These are phyloP conservation scores for Scutellaria galericulata DNA, from an alignment of 257 asterid genomes.

Conservation along the genomic window DNA sequence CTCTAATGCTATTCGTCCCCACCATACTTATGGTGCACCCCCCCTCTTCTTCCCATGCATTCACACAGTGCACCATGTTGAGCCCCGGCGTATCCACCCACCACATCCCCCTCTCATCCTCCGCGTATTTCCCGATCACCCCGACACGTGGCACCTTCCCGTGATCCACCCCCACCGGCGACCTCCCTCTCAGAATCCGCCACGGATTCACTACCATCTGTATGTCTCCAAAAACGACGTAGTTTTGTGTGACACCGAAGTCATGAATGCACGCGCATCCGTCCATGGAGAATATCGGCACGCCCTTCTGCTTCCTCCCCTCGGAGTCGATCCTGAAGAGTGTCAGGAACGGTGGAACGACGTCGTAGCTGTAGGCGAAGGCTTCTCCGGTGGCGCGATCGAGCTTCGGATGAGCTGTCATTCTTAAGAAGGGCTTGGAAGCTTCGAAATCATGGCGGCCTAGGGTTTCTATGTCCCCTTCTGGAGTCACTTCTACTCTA, in stretches of 20 bases:
- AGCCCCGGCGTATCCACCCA: conserved; percentile 55
- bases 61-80: conserved; percentile 40
- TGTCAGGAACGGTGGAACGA: background rate
- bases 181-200: background rate
- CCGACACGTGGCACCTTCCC: conserved; percentile 28
- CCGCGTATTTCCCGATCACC: conserved; percentile 8
- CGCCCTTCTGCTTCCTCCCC: background rate
- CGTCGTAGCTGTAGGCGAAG: conserved; percentile 18
- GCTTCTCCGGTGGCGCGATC: background rate
- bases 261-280: background rate
- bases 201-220: conserved; percentile 16
- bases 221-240: conserved; percentile 12
- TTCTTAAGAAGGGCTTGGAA: background rate
- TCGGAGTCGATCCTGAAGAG: background rate
- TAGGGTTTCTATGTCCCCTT: background rate
- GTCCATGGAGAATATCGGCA: conserved; percentile 22
- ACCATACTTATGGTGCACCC: conserved; percentile 49
- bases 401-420: conserved; percentile 29
- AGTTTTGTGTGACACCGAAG: conserved; percentile 15
- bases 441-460: conserved; percentile 14
- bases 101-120: conserved; percentile 36
- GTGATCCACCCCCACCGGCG: conserved; percentile 11
- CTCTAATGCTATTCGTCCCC: conserved; percentile 40
- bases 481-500: background rate
- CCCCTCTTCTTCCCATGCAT: conserved; percentile 43